Evolutionary conservation across 179 eudicot species (phyloP).

Genomic region (Carnegiea gigantea): DNA sequence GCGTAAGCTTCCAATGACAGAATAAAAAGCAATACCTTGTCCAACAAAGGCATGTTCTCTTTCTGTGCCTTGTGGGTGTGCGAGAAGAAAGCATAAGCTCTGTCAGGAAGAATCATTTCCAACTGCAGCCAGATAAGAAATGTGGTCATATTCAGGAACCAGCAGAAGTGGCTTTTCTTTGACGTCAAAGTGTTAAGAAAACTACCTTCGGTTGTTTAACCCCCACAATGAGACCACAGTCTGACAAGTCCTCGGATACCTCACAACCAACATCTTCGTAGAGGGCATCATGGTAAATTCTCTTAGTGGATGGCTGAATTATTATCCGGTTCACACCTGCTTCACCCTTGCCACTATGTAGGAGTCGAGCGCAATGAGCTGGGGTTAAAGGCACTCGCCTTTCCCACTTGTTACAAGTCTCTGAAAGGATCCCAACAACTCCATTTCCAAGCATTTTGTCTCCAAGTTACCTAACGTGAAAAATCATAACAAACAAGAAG

Average conservation of each 20-base stretch:
- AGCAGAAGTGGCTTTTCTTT: background rate
- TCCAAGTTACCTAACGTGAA: constrained; percentile 11
- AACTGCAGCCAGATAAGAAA: constrained; percentile 48
- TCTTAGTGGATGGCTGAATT: constrained; percentile 93
- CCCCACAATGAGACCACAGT: constrained; percentile 92
- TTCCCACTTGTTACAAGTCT: constrained; percentile 95
- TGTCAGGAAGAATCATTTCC: constrained; percentile 94
- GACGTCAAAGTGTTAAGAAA: background rate
- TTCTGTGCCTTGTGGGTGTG: constrained; percentile 98
- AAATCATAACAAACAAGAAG: background rate
- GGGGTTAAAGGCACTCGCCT: constrained; percentile 93
- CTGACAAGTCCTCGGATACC: constrained; percentile 87
- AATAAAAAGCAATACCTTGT: constrained; percentile 51
- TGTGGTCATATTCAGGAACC: background rate
- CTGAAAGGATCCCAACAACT: constrained; percentile 84
- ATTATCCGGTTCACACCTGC: constrained; percentile 66
- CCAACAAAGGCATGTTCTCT: constrained; percentile 92
- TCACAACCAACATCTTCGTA: constrained; percentile 98
- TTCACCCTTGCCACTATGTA: constrained; percentile 52
- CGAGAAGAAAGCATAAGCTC: constrained; percentile 95
- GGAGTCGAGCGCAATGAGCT: constrained; percentile 83
- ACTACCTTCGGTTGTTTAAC: constrained; percentile 94
- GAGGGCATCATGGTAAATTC: constrained; percentile 84
- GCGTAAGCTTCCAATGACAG: background rate
- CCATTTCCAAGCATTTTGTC: constrained; percentile 82